These are phyloP conservation scores for Trypanosoma cruzi DNA, from an alignment of 208 protist species.

Conservation along the genomic window DNA sequence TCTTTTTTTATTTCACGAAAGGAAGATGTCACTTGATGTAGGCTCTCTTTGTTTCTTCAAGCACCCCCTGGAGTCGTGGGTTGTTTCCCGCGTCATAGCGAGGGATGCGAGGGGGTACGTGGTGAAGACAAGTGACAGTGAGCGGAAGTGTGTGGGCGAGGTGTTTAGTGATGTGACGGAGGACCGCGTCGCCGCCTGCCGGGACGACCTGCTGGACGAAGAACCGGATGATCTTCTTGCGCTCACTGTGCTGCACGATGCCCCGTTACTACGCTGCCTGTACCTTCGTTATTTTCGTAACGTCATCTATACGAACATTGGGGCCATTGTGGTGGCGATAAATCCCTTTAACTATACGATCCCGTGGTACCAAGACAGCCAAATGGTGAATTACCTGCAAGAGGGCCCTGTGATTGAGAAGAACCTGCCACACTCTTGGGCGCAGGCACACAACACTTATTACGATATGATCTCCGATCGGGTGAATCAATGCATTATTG, in stretches of 20 bases:
- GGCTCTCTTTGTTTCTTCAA: slow-evolving; percentile 28
- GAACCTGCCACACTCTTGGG: slow-evolving; percentile 44
- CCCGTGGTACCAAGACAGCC: slow-evolving; percentile 38
- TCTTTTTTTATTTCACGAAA: not conserved
- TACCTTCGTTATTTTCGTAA: slow-evolving; percentile 45
- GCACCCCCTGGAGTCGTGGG: slow-evolving; percentile 29
- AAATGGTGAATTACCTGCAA: slow-evolving; percentile 38
- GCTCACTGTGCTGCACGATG: slow-evolving; percentile 44
- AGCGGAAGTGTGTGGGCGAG: slow-evolving; percentile 28
- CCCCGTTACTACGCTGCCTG: slow-evolving; percentile 36
- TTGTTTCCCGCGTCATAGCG: slow-evolving; percentile 15
- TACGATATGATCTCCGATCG: slow-evolving; percentile 33
- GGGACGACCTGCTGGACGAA: slow-evolving; percentile 33
- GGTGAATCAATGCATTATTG: slow-evolving; percentile 42
- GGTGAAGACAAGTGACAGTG: slow-evolving; percentile 12
- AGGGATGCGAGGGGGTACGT: slow-evolving; percentile 3
- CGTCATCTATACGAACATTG: slow-evolving; percentile 53
- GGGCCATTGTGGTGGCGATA: slow-evolving; percentile 39
- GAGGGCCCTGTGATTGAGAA: slow-evolving; percentile 38
- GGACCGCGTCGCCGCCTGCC: slow-evolving; percentile 10
- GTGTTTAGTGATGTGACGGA: slow-evolving; percentile 7
- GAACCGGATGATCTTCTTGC: slow-evolving; percentile 38
- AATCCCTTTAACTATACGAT: slow-evolving; percentile 56
- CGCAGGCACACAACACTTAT: slow-evolving; percentile 45
- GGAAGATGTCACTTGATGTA: slow-evolving; percentile 11